These are phyloP conservation scores for Trichoderma erinaceum DNA, from an alignment of 495 filamentous ascomycete species.

Conservation along the genomic window DNA sequence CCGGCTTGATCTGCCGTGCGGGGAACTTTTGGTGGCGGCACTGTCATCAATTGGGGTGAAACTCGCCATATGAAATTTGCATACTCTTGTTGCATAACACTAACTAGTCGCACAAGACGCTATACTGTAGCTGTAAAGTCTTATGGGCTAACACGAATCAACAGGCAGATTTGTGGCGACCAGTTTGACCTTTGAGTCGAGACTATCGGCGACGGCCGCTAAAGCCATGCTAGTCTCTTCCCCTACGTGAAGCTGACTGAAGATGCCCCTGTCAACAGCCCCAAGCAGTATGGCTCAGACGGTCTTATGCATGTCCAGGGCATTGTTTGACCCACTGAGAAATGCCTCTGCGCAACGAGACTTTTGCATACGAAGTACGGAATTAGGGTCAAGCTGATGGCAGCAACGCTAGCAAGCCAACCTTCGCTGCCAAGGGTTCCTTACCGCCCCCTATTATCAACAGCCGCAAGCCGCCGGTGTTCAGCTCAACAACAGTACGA, in stretches of 20 bases:
- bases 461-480: slow-evolving; percentile 32
- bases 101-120: too few relatives aligned
- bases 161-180: slow-evolving; percentile 35
- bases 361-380: slow-evolving; percentile 23
- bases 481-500: slow-evolving; percentile 32
- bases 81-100: too few relatives aligned
- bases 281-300: slow-evolving; percentile 22
- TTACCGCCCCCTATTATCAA: slow-evolving; percentile 22
- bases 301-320: slow-evolving; percentile 26
- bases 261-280: slow-evolving; percentile 16
- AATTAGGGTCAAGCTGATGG: slow-evolving; percentile 27
- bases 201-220: slow-evolving; percentile 29
- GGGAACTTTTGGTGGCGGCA: slow-evolving; percentile 36
- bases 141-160: slow-evolving; percentile 10
- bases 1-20: slow-evolving; percentile 30
- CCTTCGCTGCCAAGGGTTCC: slow-evolving; percentile 33
- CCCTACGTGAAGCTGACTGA: slow-evolving; percentile 29
- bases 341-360: slow-evolving; percentile 27
- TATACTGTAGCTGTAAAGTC: too few relatives aligned
- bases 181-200: slow-evolving; percentile 36
- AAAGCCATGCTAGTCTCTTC: slow-evolving; percentile 32
- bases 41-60: slow-evolving; percentile 19
- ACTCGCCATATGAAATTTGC: too few relatives aligned
- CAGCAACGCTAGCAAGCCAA: slow-evolving; percentile 27
- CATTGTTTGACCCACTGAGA: slow-evolving; percentile 23